Evolutionary conservation across 805 yeast genomes (phyloP), one percentile per base, ranked within the genome.

Genomic region (Cyberlindnera bimundalis): DNA sequence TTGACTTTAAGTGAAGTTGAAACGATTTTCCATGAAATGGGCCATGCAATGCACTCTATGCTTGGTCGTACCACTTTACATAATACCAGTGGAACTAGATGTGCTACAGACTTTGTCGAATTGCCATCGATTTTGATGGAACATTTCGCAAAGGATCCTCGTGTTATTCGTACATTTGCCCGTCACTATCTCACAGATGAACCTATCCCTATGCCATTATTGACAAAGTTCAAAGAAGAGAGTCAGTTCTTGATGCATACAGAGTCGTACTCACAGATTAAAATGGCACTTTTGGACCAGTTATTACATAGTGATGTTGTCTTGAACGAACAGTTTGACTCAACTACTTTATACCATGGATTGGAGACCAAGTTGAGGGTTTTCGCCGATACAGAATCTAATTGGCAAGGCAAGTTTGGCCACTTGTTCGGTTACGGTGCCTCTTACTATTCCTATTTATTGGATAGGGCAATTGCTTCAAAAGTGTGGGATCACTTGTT

Each of bases 21-120:
- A 53, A 93, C 99, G 0, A 66, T 93, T 15, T 93, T 93, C 67
- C 99, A 93, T 63, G 99, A 93, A 64, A 89, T 93, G 96, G 99
- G 99, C 1, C 99, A 93, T 62, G 98, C 98, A 1, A 84, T 93
- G 78, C 99, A 93, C 61, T 87, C 97, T 3, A 91, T 93, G 96
- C 66, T 93, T 16, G 99, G 98, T 0, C 74, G 91, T 47, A 93
- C 99, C 0, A 72, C 81, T 31, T 65, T 91, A 38, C 99, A 93
- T 59, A 93, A 89, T 59, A 83, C 91, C 8, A 81, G 95, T 25
- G 99, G 99, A 3, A 93, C 99, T 0, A 73, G 99, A 44, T 91
- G 98, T 60, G 84, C 87, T 5, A 87, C 98, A 0, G 99, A 93
- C 61, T 93, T 93, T 65, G 99, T 93, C 14, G 99, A 93, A 61